Evolutionary conservation across 768 basidiomycete genomes (phyloP).

Genomic region (Serendipita sp.): DNA sequence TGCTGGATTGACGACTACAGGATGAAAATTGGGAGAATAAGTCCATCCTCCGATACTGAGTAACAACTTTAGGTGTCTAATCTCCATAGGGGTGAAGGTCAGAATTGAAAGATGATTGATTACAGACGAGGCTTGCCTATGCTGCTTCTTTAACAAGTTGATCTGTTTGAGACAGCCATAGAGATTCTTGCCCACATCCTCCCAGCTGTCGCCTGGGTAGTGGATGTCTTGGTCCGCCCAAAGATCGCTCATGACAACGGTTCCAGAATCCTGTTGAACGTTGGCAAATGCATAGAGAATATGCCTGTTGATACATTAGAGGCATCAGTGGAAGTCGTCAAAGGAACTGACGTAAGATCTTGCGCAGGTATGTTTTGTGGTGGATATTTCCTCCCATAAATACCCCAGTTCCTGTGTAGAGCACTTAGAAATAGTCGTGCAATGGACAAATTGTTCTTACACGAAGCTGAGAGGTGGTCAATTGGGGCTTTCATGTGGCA

Average conservation of each 20-base stretch:
- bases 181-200: conserved; percentile 74
- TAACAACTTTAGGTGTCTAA: conserved; percentile 23
- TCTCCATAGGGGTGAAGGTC: background rate
- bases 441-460: background rate
- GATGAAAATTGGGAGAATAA: conserved; percentile 75
- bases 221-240: conserved; percentile 99
- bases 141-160: conserved; percentile 72
- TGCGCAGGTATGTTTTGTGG: conserved; percentile 68
- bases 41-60: conserved; percentile 95
- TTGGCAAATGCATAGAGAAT: conserved; percentile 91
- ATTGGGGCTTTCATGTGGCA: background rate
- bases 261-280: conserved; percentile 63
- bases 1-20: conserved; percentile 48
- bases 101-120: background rate
- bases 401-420: conserved; percentile 39
- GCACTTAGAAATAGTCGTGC: background rate
- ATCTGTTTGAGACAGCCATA: conserved; percentile 94
- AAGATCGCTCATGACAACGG: conserved; percentile 70
- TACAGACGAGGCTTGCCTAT: conserved; percentile 56
- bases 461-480: background rate
- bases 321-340: conserved; percentile 6
- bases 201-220: conserved; percentile 90
- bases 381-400: conserved; percentile 84
- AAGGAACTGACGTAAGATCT: conserved; percentile 59
- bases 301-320: conserved; percentile 33